Percentiles rank a stretch among this genome's conserved stretches.
Evolutionary conservation across 208 protist genomes (phyloP).

Genomic region (Leishmania martiniquensis): DNA sequence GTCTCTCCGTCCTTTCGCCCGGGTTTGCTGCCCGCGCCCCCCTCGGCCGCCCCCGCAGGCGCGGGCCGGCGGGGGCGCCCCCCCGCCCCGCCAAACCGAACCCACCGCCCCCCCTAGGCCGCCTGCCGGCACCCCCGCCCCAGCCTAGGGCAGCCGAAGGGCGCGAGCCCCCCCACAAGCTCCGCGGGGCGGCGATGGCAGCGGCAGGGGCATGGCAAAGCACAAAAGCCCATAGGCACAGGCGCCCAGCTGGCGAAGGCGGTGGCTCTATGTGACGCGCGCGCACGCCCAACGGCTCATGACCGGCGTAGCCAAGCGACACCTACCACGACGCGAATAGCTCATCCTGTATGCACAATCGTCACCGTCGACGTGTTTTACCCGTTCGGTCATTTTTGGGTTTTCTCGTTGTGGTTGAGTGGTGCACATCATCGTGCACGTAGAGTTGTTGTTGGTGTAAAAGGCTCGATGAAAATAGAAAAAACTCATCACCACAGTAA

Average conservation of each 20-base stretch:
- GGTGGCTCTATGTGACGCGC: background rate
- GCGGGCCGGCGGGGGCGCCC: too few species aligned
- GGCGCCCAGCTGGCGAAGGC: background rate
- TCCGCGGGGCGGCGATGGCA: too few species aligned
- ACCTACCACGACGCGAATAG: background rate
- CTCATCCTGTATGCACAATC: background rate
- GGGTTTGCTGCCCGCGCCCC: too few species aligned
- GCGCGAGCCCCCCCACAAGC: too few species aligned
- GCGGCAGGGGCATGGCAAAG: background rate
- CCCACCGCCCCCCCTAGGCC: too few species aligned
- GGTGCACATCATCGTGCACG: background rate
- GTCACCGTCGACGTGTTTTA: background rate
- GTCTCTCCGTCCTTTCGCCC: too few species aligned
- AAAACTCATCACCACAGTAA: background rate
- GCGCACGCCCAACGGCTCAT: too few species aligned
- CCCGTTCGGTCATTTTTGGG: background rate
- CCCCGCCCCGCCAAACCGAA: too few species aligned
- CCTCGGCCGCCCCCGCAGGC: too few species aligned
- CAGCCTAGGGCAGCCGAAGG: too few species aligned
- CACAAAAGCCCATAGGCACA: background rate
- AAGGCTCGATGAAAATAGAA: background rate
- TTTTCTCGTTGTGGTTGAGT: background rate
- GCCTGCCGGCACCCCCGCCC: too few species aligned
- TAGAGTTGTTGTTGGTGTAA: background rate
- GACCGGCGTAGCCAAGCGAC: background rate